phyloP scores from a whole-genome alignment of 805 yeast species.

The Spathaspora arborariae region DNA sequence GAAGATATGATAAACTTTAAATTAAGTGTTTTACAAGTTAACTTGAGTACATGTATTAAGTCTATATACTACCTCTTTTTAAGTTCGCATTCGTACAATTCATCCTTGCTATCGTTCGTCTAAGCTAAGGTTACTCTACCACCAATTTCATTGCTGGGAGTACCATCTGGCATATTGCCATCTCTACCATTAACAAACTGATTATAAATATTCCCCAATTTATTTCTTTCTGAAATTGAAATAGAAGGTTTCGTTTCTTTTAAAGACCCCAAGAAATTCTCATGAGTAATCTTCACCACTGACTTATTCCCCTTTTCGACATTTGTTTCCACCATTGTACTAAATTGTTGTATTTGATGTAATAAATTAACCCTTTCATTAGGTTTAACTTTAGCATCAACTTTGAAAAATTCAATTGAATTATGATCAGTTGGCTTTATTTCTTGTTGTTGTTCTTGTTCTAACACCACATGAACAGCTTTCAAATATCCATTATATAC shows the following conservation, averaged over 20 bases:
- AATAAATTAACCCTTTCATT: slow-evolving; percentile 38
- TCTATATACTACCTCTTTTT: too few species aligned
- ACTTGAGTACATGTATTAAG: too few species aligned
- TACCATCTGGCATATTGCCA: slow-evolving; percentile 86
- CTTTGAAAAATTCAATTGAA: slow-evolving; percentile 40
- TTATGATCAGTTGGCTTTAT: slow-evolving; percentile 12
- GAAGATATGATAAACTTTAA: too few species aligned
- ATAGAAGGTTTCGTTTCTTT: slow-evolving; percentile 86
- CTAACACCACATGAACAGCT: slow-evolving; percentile 73
- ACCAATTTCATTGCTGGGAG: slow-evolving; percentile 75
- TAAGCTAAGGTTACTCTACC: slow-evolving; percentile 81
- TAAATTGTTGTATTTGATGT: slow-evolving; percentile 41
- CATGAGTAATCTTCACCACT: slow-evolving; percentile 44
- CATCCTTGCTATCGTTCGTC: slow-evolving; percentile 9
- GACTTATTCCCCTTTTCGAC: slow-evolving; percentile 9
- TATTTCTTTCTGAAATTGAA: slow-evolving; percentile 63
- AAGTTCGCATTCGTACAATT: too few species aligned
- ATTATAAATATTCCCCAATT: slow-evolving; percentile 60
- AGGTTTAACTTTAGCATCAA: slow-evolving; percentile 28
- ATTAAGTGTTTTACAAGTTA: too few species aligned
- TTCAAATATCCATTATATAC: slow-evolving; percentile 87
- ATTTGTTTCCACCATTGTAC: slow-evolving; percentile 10
- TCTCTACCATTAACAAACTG: slow-evolving; percentile 75
- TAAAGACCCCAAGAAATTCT: slow-evolving; percentile 60
- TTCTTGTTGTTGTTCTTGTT: slow-evolving; percentile 39